Base-by-base conservation (phyloP, 148 eudicot species). In the Diospyros kaki region DNA sequence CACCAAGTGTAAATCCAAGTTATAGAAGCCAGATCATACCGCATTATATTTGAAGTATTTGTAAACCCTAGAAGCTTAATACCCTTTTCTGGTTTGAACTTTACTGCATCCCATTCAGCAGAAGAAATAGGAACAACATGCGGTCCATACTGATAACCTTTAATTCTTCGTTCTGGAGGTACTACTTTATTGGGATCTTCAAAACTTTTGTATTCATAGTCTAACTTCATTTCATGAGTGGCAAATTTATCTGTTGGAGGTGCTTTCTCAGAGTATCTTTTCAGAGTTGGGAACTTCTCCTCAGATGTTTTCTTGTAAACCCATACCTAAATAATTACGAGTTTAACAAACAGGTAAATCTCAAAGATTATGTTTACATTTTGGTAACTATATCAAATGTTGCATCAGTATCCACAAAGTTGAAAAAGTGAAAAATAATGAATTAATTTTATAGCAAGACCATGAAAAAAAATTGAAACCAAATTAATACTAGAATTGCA, bases 141-240 rank as follows among this genome's bases (percentile, higher is more conserved):
- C 70, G 99, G 99, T 77, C 99, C 99, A 84, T 95, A 95, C 42
- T 90, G 91, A 68, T 84, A 95, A 71, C 99, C 99, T 85, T 93
- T 95, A 50, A 95, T 95, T 86, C 99, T 89, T 83, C 91, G 97
- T 66, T 93, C 99, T 46, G 98, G 99, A 74, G 98, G 97, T 58
- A 93, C 94, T 73, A 77, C 76, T 85, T 71, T 84, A 81, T 66
- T 76, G 73, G 93, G 84, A 12, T 95, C 99, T 69, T 87, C 86
- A 81, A 75, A 55, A 74, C 90, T 90, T 88, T 83, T 88, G 78
- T 93, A 93, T 78, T 91, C 97, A 73, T 86, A 95, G 76, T 91
- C 99, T 71, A 95, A 81, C 81, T 95, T 95, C 75, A 95, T 78
- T 86, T 95, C 99, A 79, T 87, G 99, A 72, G 94, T 90, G 66